phyloP scores from a whole-genome alignment of 768 basidiomycete genomes.

The Collybia mongolica region DNA sequence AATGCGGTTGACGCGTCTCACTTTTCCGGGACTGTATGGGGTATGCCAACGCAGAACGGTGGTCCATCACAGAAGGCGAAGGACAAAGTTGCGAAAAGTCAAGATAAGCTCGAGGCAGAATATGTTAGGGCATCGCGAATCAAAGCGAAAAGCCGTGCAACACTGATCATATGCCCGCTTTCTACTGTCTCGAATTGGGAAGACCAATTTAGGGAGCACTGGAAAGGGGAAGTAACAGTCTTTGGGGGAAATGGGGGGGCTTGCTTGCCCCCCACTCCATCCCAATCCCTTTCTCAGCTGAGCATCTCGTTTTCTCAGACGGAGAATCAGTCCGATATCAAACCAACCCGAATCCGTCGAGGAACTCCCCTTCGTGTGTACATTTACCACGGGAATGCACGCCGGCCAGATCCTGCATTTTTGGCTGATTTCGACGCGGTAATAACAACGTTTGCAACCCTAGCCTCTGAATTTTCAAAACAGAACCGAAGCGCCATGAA shows the following conservation, averaged over 20 bases:
- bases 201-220: conserved; percentile 97
- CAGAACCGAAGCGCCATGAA: conserved; percentile 71
- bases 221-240: conserved; percentile 84
- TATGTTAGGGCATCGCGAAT: conserved; percentile 72
- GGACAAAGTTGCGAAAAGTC: conserved; percentile 61
- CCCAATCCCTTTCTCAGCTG: conserved; percentile 34
- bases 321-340: conserved; percentile 28
- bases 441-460: conserved; percentile 94
- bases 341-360: conserved; percentile 36
- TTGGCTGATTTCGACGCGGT: conserved; percentile 95
- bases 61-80: conserved; percentile 50
- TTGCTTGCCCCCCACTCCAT: conserved; percentile 32
- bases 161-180: conserved; percentile 94
- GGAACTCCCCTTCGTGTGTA: conserved; percentile 77
- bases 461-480: conserved; percentile 93
- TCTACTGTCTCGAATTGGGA: conserved; percentile 99
- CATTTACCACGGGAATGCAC: conserved; percentile 91
- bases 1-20: conserved; percentile 46
- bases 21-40: conserved; percentile 81
- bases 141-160: conserved; percentile 83
- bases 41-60: conserved; percentile 61
- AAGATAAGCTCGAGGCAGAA: conserved; percentile 71
- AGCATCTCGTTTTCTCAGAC: conserved; percentile 29
- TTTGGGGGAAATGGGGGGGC: conserved; percentile 69
- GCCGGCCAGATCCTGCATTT: conserved; percentile 82